A percentile compares a stretch with the other conserved stretches of the same genome.
phyloP scores from a whole-genome alignment of 2,329 filamentous ascomycete species.

The Penicillium italicum region DNA sequence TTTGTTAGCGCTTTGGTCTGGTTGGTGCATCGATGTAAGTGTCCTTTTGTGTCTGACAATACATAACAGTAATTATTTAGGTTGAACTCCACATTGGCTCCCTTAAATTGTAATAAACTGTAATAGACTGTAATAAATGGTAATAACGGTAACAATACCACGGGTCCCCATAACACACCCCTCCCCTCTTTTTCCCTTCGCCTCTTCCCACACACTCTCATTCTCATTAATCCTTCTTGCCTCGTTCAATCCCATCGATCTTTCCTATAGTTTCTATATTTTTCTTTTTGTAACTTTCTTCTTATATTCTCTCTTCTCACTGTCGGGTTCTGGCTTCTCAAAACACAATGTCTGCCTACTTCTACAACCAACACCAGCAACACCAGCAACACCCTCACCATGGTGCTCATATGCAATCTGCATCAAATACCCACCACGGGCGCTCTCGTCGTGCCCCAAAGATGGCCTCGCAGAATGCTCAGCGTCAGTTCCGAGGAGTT shows the following conservation, averaged over 20 bases:
- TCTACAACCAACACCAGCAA: slow-evolving; percentile 46
- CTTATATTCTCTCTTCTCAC: slow-evolving; percentile 21
- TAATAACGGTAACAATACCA: slow-evolving; percentile 6
- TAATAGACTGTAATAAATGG: not conserved
- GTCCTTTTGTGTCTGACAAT: not conserved
- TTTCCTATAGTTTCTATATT: slow-evolving; percentile 24
- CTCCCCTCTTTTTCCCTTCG: slow-evolving; percentile 30
- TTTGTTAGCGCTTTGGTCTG: slow-evolving; percentile 1
- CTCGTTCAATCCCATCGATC: slow-evolving; percentile 16
- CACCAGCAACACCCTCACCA: slow-evolving; percentile 42
- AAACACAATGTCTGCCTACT: slow-evolving; percentile 46
- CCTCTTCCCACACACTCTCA: slow-evolving; percentile 20
- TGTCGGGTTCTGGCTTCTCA: slow-evolving; percentile 26
- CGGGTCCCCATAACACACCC: slow-evolving; percentile 26
- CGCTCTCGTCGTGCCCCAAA: slow-evolving; percentile 82
- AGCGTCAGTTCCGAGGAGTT: slow-evolving; percentile 81
- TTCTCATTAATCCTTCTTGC: slow-evolving; percentile 12
- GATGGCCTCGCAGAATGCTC: slow-evolving; percentile 74
- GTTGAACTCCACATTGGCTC: not conserved
- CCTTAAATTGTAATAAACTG: not conserved
- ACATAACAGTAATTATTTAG: not conserved
- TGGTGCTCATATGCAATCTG: slow-evolving; percentile 46
- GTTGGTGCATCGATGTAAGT: slow-evolving; percentile 16
- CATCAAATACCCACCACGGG: slow-evolving; percentile 73
- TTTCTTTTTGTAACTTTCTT: slow-evolving; percentile 24